Evolutionary conservation across 768 basidiomycete genomes (phyloP), one percentile per base, ranked within the genome.

Genomic region (Lactarius trivialis): DNA sequence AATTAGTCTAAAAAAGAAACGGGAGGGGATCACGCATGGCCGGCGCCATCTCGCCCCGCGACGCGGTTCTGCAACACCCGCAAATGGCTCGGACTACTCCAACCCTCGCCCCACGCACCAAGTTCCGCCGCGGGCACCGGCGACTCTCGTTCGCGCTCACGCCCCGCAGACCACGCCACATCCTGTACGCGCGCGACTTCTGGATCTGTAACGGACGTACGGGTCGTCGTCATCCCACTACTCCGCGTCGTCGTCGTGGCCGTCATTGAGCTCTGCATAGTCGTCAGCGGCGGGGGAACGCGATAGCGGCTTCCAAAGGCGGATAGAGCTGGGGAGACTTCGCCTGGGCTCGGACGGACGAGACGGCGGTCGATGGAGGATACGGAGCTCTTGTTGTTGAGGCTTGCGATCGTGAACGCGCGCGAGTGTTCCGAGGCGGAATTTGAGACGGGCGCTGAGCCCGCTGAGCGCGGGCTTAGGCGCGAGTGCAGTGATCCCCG

Each of bases 401-500:
- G 73, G 33, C 77, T 79, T 55, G 73, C 75, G 30, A 60, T 64
- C 4, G 75, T 74, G 36, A 58, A 69, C 19, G 71, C 70, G 3
- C 75, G 70, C 32, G 68, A 57, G 43, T 64, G 65, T 1, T 70
- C 76, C 5, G 87, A 88, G 55, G 82, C 78, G 36, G 74, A 75
- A 7, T 75, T 71, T 4, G 82, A 81, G 14, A 76, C 71, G 7
- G 83, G 76, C 11, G 77, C 81, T 3, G 85, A 86, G 39, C 81
- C 82, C 5, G 69, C 70, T 1, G 78, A 73, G 17, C 73, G 70
- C 0, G 84, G 82, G 66, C 76, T 77, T 21, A 85, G 71, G 58
- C 81, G 81, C 1, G 85, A 88, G 67, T 85, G 81, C 12, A 89
- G 71, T 0, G 88, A 89, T 28, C 80, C 84, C 66, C 80, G 79